Percentiles rank a stretch among this genome's conserved stretches.
Evolutionary conservation across 257 asterid genomes (phyloP).

Genomic region (Verbena officinalis): DNA sequence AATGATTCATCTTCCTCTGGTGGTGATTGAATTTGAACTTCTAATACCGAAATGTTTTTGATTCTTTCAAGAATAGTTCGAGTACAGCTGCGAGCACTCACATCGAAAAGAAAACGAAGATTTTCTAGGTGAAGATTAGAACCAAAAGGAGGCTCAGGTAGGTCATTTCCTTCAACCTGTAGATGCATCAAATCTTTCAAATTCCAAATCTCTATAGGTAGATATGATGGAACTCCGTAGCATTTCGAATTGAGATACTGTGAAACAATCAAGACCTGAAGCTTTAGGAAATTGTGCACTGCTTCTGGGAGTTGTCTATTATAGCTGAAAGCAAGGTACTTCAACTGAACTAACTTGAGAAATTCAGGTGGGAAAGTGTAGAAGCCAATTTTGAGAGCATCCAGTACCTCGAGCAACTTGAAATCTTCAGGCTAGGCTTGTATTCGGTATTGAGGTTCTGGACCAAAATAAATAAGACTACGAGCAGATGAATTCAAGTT

Average conservation of each 20-base stretch:
- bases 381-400: not conserved
- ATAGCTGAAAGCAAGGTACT: constrained; percentile 29
- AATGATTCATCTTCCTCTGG: not conserved
- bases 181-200: constrained; percentile 28
- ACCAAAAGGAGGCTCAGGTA: constrained; percentile 20
- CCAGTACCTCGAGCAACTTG: constrained; percentile 23
- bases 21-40: not conserved
- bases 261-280: constrained; percentile 20
- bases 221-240: not conserved
- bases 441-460: not conserved
- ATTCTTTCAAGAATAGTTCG: constrained; percentile 2
- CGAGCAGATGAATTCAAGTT: not conserved
- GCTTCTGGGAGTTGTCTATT: constrained; percentile 3
- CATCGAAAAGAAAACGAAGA: constrained; percentile 19
- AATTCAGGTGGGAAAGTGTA: constrained; percentile 15
- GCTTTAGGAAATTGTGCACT: constrained; percentile 9
- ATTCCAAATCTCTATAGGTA: constrained; percentile 24
- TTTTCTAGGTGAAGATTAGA: not conserved
- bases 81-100: constrained; percentile 14
- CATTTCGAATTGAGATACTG: not conserved
- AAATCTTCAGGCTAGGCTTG: not conserved
- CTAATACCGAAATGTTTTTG: constrained; percentile 20
- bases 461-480: constrained; percentile 15
- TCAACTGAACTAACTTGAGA: constrained; percentile 7
- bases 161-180: constrained; percentile 4